These are phyloP conservation scores for Dactylella cylindrospora DNA, from an alignment of 2,329 filamentous ascomycete genomes.

Conservation along the genomic window DNA sequence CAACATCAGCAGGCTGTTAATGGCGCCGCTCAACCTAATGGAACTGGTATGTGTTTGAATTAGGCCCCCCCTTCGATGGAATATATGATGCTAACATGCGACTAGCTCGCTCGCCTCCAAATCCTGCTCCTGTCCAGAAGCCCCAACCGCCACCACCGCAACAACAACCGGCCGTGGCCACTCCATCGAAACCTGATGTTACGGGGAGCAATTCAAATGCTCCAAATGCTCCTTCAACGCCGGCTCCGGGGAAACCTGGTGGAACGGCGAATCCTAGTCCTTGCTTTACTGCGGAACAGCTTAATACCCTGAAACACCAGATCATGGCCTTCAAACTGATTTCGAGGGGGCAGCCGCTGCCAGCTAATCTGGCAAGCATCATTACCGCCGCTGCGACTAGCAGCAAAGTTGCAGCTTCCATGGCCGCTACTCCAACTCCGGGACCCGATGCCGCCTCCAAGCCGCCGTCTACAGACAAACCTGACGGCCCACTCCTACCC, in stretches of 20 bases:
- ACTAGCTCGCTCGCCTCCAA: conserved; percentile 51
- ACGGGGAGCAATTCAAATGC: neutral
- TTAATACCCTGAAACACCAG: conserved; percentile 76
- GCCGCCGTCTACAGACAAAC: conserved; percentile 49
- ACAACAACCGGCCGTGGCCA: conserved; percentile 25
- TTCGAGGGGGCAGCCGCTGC: conserved; percentile 76
- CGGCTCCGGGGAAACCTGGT: conserved; percentile 49
- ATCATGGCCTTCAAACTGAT: conserved; percentile 89
- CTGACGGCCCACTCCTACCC: conserved; percentile 45
- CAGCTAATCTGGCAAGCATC: conserved; percentile 59
- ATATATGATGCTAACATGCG: conserved; percentile 46
- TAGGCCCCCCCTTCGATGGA: neutral
- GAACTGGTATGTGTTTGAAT: conserved; percentile 15
- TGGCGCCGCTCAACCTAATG: conserved; percentile 48
- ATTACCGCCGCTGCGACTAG: conserved; percentile 52
- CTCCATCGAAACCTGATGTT: conserved; percentile 28
- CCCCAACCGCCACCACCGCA: conserved; percentile 48
- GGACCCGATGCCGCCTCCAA: conserved; percentile 51
- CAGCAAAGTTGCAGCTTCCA: conserved; percentile 50
- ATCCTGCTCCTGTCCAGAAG: conserved; percentile 52
- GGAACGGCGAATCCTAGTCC: conserved; percentile 46
- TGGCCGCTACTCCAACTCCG: conserved; percentile 53
- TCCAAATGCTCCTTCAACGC: conserved; percentile 23
- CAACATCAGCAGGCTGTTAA: conserved; percentile 53
- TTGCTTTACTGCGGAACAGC: conserved; percentile 72